These are phyloP conservation scores for Candida freyschussii DNA, from an alignment of 1,139 yeast species.

Conservation along the genomic window DNA sequence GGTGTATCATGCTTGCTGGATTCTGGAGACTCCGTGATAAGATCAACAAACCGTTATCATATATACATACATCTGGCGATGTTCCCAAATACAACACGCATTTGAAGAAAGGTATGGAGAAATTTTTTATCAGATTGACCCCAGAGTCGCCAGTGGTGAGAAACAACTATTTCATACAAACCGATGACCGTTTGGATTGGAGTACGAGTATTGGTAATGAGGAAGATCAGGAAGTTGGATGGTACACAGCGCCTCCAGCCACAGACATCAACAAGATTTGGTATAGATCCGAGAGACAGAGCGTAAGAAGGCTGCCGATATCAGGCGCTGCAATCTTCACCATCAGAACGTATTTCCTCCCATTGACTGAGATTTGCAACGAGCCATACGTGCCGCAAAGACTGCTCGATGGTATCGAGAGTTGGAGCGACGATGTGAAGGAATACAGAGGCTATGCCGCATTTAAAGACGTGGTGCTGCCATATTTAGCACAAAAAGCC, in stretches of 20 bases:
- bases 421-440: constrained; percentile 57
- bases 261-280: constrained; percentile 40
- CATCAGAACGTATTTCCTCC: constrained; percentile 57
- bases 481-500: constrained; percentile 48
- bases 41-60: constrained; percentile 45
- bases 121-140: constrained; percentile 51
- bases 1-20: constrained; percentile 59
- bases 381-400: constrained; percentile 61
- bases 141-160: constrained; percentile 57
- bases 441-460: constrained; percentile 55
- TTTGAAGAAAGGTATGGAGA: constrained; percentile 59
- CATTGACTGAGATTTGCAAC: constrained; percentile 45
- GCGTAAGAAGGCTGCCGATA: constrained; percentile 59
- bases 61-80: constrained; percentile 59
- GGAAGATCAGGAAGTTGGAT: constrained; percentile 43
- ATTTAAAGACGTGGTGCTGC: constrained; percentile 49
- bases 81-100: constrained; percentile 60
- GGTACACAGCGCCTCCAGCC: constrained; percentile 55
- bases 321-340: constrained; percentile 58
- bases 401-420: constrained; percentile 49
- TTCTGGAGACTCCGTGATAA: constrained; percentile 63
- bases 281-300: constrained; percentile 63
- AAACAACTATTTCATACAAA: constrained; percentile 62
- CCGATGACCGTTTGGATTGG: constrained; percentile 62
- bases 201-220: constrained; percentile 59